phyloP scores from a whole-genome alignment of 345 rosid species.

The Fremontodendron californicum region DNA sequence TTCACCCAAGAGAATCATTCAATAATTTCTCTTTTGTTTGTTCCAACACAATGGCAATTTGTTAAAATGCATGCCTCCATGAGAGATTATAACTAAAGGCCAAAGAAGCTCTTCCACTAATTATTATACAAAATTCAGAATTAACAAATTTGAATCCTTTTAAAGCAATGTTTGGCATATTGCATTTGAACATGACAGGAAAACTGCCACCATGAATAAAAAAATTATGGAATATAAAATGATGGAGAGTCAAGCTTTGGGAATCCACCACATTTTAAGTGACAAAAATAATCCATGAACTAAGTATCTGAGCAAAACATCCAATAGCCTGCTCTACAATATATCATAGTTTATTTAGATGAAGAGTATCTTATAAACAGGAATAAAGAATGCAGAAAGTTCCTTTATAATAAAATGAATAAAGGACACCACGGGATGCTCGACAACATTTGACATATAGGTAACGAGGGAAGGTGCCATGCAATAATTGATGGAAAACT shows the following conservation, averaged over 20 bases:
- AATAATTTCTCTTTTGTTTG: neutral
- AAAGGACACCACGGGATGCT: neutral
- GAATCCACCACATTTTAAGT: neutral
- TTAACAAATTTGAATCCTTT: neutral
- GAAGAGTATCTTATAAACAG: neutral
- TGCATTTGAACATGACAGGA: neutral
- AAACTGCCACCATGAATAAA: neutral
- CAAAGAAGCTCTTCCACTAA: neutral
- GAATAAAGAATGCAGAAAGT: neutral
- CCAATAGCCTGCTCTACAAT: neutral
- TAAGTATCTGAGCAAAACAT: neutral
- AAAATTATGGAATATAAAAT: neutral
- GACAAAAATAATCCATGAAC: neutral
- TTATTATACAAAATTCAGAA: slow-evolving; percentile 4
- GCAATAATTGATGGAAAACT: neutral
- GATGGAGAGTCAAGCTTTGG: neutral
- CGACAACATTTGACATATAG: neutral
- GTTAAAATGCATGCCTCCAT: neutral
- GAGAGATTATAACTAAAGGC: neutral
- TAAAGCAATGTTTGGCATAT: neutral
- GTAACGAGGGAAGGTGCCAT: neutral
- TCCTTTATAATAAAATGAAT: neutral
- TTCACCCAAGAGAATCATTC: slow-evolving; percentile 9
- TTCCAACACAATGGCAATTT: neutral
- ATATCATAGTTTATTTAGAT: neutral